These are phyloP conservation scores for Podospora pseudoanserina DNA, from an alignment of 495 filamentous ascomycete genomes.

Conservation along the genomic window DNA sequence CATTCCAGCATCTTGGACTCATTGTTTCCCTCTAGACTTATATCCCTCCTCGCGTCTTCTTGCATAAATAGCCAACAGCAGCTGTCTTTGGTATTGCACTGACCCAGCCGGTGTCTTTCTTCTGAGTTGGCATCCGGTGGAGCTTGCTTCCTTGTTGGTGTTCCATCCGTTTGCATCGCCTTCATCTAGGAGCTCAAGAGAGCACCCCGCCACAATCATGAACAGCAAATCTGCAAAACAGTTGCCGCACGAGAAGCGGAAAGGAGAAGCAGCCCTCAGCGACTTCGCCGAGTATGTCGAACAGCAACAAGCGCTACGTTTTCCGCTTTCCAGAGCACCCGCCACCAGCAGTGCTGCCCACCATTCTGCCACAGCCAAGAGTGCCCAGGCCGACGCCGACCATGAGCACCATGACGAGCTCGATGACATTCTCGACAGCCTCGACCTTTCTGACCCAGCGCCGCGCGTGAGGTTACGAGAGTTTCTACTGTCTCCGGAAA, in stretches of 20 bases:
- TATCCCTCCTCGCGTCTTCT: no score
- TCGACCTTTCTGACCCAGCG: constrained; percentile 74
- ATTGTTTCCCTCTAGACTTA: no score
- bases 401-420: constrained; percentile 77
- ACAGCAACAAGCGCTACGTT: constrained; percentile 73
- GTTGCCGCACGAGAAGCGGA: constrained; percentile 69
- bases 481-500: constrained; percentile 62
- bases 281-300: constrained; percentile 98
- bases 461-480: constrained; percentile 68
- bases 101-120: not conserved
- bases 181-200: not conserved
- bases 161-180: not conserved
- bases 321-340: constrained; percentile 39
- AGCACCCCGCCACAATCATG: constrained; percentile 44
- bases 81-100: not conserved
- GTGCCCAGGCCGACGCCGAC: constrained; percentile 34
- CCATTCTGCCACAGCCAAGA: constrained; percentile 54
- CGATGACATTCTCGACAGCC: constrained; percentile 78
- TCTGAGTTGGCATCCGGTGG: not conserved
- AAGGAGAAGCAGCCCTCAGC: constrained; percentile 86
- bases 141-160: not conserved
- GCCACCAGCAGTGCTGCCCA: constrained; percentile 20
- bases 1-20: not conserved
- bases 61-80: no score
- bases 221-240: constrained; percentile 56